phyloP scores from a whole-genome alignment of 768 basidiomycete genomes.

The Kwoniella bestiolae region DNA sequence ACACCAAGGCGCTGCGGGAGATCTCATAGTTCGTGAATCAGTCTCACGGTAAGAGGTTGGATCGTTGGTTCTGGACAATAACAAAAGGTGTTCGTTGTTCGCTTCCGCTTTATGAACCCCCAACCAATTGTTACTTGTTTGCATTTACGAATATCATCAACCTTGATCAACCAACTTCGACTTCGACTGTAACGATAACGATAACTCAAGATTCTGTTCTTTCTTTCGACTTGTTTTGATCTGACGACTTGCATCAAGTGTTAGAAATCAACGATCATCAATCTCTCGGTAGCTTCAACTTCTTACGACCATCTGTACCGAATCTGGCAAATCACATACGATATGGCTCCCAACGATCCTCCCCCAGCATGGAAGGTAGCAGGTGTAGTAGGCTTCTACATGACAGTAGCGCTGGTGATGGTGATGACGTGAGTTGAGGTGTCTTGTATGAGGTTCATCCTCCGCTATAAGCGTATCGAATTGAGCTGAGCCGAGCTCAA shows the following conservation, averaged over 20 bases:
- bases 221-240: too few species aligned
- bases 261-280: too few species aligned
- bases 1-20: background rate
- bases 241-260: too few species aligned
- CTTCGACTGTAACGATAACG: too few species aligned
- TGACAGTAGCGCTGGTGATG: constrained; percentile 74
- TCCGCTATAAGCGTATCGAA: background rate
- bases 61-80: background rate
- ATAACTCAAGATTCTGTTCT: too few species aligned
- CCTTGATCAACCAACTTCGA: too few species aligned
- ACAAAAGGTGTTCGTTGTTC: constrained; percentile 4
- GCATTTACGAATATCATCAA: too few species aligned
- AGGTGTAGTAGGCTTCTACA: constrained; percentile 77
- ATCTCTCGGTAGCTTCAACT: too few species aligned
- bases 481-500: background rate
- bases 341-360: constrained; percentile 16
- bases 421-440: constrained; percentile 57
- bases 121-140: too few species aligned
- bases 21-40: background rate
- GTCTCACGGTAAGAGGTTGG: too few species aligned
- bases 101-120: too few species aligned
- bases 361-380: constrained; percentile 59
- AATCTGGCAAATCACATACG: background rate
- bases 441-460: too few species aligned
- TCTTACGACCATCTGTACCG: background rate